Percentiles rank a stretch among this genome's conserved stretches.
These are phyloP conservation scores for Calonectria crousiana DNA, from an alignment of 2,329 filamentous ascomycete species.

Conservation along the genomic window DNA sequence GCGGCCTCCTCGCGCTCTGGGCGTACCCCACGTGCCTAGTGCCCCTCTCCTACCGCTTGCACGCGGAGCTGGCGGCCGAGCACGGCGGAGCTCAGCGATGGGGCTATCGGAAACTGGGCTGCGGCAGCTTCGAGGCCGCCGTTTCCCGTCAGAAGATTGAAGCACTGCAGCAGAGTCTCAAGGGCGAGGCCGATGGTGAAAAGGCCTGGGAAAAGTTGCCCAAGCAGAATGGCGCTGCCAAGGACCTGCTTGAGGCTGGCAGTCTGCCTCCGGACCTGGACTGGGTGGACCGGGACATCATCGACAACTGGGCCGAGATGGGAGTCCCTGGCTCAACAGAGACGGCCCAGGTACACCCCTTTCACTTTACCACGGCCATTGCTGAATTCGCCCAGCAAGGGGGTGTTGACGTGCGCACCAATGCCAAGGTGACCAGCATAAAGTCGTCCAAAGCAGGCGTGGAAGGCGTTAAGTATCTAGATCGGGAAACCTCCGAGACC, in stretches of 20 bases:
- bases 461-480: constrained; percentile 70
- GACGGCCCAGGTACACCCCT: constrained; percentile 94
- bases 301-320: constrained; percentile 85
- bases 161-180: constrained; percentile 43
- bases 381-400: constrained; percentile 78
- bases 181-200: constrained; percentile 34
- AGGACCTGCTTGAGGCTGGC: constrained; percentile 63
- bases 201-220: constrained; percentile 72
- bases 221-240: constrained; percentile 67
- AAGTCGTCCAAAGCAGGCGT: constrained; percentile 65
- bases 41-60: constrained; percentile 85
- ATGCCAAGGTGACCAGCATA: constrained; percentile 76
- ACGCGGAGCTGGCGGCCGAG: constrained; percentile 85
- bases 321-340: constrained; percentile 74
- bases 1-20: constrained; percentile 90
- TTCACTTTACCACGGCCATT: constrained; percentile 89
- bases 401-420: constrained; percentile 76
- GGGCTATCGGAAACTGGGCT: constrained; percentile 87
- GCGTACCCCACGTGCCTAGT: constrained; percentile 90
- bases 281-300: constrained; percentile 79
- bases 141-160: constrained; percentile 51
- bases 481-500: constrained; percentile 56
- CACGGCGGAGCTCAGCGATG: constrained; percentile 83
- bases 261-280: constrained; percentile 82
- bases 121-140: constrained; percentile 69